A percentile compares a stretch with the other conserved stretches of the same genome.
These are phyloP conservation scores for Tubosaeta brunneosetosa DNA, from an alignment of 768 basidiomycete species.

Conservation along the genomic window DNA sequence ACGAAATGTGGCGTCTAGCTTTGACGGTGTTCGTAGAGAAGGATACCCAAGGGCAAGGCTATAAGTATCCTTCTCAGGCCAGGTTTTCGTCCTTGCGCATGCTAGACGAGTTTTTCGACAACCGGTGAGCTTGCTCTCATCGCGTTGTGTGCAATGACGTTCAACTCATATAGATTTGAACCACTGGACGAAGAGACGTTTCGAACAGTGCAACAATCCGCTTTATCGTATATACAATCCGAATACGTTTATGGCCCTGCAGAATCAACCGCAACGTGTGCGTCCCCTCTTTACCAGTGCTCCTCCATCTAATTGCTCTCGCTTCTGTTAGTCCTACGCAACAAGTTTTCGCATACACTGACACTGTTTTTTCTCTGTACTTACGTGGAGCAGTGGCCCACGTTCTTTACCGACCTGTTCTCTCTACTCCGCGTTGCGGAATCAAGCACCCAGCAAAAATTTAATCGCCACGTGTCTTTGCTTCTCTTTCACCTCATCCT, in stretches of 20 bases:
- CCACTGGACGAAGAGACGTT: conserved; percentile 68
- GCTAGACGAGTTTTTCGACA: conserved; percentile 78
- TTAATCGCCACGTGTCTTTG: conserved; percentile 82
- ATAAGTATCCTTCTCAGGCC: conserved; percentile 66
- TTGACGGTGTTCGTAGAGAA: conserved; percentile 67
- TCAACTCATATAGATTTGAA: conserved; percentile 44
- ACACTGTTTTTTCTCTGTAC: conserved; percentile 85
- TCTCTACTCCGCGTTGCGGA: conserved; percentile 63
- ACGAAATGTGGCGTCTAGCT: conserved; percentile 76
- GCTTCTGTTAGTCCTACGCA: conserved; percentile 66
- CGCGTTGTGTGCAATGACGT: neutral
- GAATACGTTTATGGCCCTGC: conserved; percentile 86
- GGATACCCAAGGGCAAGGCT: conserved; percentile 48
- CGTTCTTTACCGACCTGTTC: conserved; percentile 78
- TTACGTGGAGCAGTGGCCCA: conserved; percentile 81
- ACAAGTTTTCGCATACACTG: conserved; percentile 91
- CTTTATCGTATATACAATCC: conserved; percentile 78
- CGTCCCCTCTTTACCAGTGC: conserved; percentile 32
- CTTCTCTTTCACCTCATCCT: conserved; percentile 89
- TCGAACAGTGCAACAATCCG: conserved; percentile 65
- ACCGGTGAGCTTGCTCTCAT: conserved; percentile 53
- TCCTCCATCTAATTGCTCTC: conserved; percentile 3
- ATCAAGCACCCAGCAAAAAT: conserved; percentile 50
- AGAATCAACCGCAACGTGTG: conserved; percentile 78
- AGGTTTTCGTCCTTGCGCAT: conserved; percentile 79